Conservation (phyloP, 352 stramenopile genomes). For the Pythium plurisporium region DNA sequence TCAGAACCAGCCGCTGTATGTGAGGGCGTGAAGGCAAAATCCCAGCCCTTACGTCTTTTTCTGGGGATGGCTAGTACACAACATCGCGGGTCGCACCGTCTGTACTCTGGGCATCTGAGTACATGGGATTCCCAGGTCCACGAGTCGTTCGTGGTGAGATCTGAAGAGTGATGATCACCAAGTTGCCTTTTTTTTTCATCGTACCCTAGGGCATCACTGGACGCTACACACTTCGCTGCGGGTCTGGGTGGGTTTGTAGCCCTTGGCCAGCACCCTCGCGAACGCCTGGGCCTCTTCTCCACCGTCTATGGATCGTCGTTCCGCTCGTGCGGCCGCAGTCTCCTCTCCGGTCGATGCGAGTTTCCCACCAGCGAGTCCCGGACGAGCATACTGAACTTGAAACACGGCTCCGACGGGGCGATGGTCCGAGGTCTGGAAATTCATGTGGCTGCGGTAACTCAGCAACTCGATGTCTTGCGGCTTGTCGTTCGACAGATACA, state of each 20-base stretch:
- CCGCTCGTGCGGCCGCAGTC: background rate
- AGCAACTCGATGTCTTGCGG: slow-evolving; percentile 45
- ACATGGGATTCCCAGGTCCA: background rate
- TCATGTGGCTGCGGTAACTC: slow-evolving; percentile 62
- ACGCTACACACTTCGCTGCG: slow-evolving; percentile 41
- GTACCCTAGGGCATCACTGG: slow-evolving; percentile 13
- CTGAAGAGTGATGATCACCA: background rate
- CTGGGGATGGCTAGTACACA: no score
- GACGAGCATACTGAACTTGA: slow-evolving; percentile 37
- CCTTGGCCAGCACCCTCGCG: slow-evolving; percentile 25
- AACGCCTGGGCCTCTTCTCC: slow-evolving; percentile 15
- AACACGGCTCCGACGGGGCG: slow-evolving; percentile 65
- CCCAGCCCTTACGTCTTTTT: no score
- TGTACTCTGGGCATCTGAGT: no score
- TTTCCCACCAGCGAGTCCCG: background rate
- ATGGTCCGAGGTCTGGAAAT: slow-evolving; percentile 72
- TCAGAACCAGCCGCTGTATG: no score
- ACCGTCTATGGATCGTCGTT: background rate
- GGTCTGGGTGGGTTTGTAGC: slow-evolving; percentile 25
- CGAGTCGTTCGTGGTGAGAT: no score
- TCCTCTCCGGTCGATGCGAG: background rate
- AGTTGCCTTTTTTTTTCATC: slow-evolving; percentile 5
- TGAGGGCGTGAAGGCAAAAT: no score
- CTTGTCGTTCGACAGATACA: slow-evolving; percentile 70
- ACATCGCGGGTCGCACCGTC: no score